Base-by-base conservation (phyloP, 202 grass and related monocot genomes). In the Carex arenaria region DNA sequence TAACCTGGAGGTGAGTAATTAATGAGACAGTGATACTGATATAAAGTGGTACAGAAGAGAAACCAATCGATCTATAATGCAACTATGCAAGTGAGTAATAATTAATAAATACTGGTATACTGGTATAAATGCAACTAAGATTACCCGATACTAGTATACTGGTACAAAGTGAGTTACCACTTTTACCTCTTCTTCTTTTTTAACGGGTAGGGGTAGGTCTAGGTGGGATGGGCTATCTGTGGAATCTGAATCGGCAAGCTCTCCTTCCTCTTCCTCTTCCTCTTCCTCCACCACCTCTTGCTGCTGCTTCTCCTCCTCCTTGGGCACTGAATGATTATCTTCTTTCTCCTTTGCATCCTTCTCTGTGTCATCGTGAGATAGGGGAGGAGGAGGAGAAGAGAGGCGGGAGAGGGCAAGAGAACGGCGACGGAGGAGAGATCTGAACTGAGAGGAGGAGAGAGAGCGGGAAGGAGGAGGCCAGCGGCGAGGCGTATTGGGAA, bases 341-440 rank as follows among this genome's bases (percentile, higher is more conserved):
- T 82, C 14, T 9, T 65, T 10, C 22, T 81, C 61, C 4, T 47
- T 42, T 3, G 18, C 64, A 14, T 30, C 14, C 42, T 64, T 38
- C 53, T 47, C 2, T 51, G 10, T 26, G 26, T 64, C 86, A 0
- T 87, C 82, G 1, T 31, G 80, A 0, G 49, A 75, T 1, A 34
- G 62, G 14, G 17, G 30, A 38, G 1, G 82, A 60, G 4, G 4
- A 36, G 34, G 49, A 32, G 4, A 75, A 19, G 68, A 68, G 47
- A 94, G 84, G 64, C 85, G 92, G 10, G 85, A 89, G 68, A 94
- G 30, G 73, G 94, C 84, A n/a, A 84, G 81, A 49, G 90, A 87
- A 1, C 94, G 92, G 77, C 64, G 87, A 83, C 84, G 89, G 23
- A 94, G 23, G 57, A 94, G 92, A 62, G 82, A 56, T 73, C 88